Evolutionary conservation across 768 basidiomycete genomes (phyloP), one percentile per base, ranked within the genome.

Genomic region (Tricholoma hemisulphureum): DNA sequence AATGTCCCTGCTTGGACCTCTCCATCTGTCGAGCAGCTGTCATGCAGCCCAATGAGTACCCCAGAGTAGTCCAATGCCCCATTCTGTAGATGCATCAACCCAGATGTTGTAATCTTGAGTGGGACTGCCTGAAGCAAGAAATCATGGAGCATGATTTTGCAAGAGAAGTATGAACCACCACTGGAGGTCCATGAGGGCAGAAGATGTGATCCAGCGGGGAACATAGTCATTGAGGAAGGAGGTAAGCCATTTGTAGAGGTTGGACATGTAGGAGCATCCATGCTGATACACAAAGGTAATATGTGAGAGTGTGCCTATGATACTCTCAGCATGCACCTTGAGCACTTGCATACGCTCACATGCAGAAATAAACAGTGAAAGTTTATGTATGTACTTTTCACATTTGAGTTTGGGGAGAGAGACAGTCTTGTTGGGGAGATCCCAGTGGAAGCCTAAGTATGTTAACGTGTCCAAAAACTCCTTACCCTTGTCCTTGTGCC

Each of bases 361-460:
- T 20, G 39, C 5, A 20, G 39, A 41, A 10, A 41, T 41, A 20
- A 41, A 20, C 7, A 41, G 39, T 2, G 39, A 41, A 10, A 41
- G 18, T 10, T 41, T 41, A 10, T 41, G 39, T 20, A 66, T 53
- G 50, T 65, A 68, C 29, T 71, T 74, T 9, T 55, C 10, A 1
- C 63, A 63, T 55, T 75, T 74, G 13, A 52, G n/a, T n/a, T 71
- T 61, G 0, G 70, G 65, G 0, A 76, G 57, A 0, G 63, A 58
- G 2, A 74, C 69, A 0, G 61, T 57, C 16, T 60, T 58, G 10
- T 21, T 10, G 6, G 32, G 31, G 4, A 75, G 32, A 55, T 73
- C 62, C 73, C 72, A 75, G 3, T 39, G 28, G 43, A 74, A 70
- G 2, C 73, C 73, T 10, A 72, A 41, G 51, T 69, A 76, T 3